Evolutionary conservation across 139 green algal genomes (phyloP).

Genomic region (Limnomonas spitsbergensis): DNA sequence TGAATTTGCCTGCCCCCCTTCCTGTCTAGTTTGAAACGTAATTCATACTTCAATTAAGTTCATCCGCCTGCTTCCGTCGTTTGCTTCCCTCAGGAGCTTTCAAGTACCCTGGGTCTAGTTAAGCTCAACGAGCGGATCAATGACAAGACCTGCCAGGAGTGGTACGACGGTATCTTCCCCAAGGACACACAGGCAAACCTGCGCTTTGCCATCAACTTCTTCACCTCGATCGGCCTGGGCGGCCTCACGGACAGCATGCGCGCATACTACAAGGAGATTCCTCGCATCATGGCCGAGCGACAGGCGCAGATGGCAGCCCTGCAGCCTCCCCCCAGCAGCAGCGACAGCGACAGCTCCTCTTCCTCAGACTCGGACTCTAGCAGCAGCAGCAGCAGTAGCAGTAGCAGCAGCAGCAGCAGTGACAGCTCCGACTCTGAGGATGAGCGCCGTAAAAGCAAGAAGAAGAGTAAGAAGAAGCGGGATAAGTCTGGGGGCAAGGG

Average conservation of each 20-base stretch:
- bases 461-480: too few species aligned
- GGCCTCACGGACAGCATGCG: constrained; percentile 92
- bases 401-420: constrained; percentile 26
- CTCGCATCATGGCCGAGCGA: constrained; percentile 33
- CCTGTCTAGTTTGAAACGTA: too few species aligned
- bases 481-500: too few species aligned
- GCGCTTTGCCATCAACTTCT: constrained; percentile 99
- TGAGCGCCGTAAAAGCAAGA: neutral
- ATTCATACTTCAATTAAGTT: too few species aligned
- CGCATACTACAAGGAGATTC: constrained; percentile 61
- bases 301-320: constrained; percentile 18
- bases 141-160: constrained; percentile 62
- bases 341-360: neutral
- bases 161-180: constrained; percentile 89
- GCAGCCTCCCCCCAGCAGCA: constrained; percentile 4
- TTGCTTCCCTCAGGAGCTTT: constrained; percentile 85
- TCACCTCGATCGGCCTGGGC: constrained; percentile 97
- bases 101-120: constrained; percentile 84
- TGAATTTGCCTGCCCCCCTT: too few species aligned
- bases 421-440: neutral
- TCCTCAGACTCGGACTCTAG: constrained; percentile 11
- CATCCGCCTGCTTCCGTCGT: too few species aligned
- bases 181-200: constrained; percentile 77
- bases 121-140: constrained; percentile 81
- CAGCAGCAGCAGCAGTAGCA: constrained; percentile 17